These are phyloP conservation scores for Croton laevigatus DNA, from an alignment of 441 rosid genomes.

Conservation along the genomic window DNA sequence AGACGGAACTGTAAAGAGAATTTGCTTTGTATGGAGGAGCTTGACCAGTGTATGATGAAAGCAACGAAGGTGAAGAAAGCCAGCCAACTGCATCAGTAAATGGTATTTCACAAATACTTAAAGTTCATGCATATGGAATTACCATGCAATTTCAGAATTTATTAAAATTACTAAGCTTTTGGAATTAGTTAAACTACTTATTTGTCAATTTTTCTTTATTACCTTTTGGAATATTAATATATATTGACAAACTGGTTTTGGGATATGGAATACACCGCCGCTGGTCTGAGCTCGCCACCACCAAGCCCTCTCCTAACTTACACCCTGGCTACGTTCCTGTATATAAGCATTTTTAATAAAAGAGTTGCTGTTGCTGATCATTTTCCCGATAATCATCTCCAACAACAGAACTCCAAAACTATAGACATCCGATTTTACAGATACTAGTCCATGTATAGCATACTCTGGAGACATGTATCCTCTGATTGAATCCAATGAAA, in stretches of 20 bases:
- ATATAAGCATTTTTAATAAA: too few relatives aligned
- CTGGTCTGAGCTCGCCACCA: too few relatives aligned
- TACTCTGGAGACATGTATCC: not conserved
- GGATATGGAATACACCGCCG: too few relatives aligned
- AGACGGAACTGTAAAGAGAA: slow-evolving; percentile 78
- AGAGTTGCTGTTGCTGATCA: too few relatives aligned
- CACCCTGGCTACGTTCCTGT: too few relatives aligned
- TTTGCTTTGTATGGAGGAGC: slow-evolving; percentile 42
- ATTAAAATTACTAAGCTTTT: not conserved
- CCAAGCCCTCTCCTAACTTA: too few relatives aligned
- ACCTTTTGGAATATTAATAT: not conserved
- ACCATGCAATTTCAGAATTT: not conserved
- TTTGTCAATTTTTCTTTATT: too few relatives aligned
- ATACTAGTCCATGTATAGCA: not conserved
- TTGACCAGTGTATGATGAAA: slow-evolving; percentile 30
- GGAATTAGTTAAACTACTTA: too few relatives aligned
- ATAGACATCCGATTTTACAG: not conserved
- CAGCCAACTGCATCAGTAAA: slow-evolving; percentile 43
- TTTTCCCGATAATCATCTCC: slow-evolving; percentile 1
- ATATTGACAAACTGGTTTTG: too few relatives aligned
- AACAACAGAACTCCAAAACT: slow-evolving; percentile 5
- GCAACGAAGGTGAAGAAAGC: slow-evolving; percentile 40
- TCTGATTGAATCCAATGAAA: not conserved
- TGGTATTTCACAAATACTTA: slow-evolving; percentile 40
- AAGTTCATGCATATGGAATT: slow-evolving; percentile 12